Conservation (phyloP, 768 basidiomycete species). For the Amanita jacksonii region DNA sequence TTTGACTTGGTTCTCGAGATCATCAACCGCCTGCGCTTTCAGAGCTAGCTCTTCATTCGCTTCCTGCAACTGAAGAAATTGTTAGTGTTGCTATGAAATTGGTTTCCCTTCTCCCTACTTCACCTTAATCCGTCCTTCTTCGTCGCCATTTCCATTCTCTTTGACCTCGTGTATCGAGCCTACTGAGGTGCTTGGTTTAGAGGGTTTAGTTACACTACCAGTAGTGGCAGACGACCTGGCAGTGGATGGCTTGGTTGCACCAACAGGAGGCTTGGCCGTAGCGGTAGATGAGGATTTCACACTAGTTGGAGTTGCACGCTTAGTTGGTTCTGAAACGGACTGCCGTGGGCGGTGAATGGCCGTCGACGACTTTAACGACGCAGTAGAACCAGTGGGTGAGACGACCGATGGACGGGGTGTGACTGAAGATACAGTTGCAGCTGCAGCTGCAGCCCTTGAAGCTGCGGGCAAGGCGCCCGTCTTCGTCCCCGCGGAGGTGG, state of each 20-base stretch:
- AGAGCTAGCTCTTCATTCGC: constrained; percentile 41
- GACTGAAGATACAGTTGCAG: constrained; percentile 20
- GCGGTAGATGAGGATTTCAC: constrained; percentile 28
- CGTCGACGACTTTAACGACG: constrained; percentile 36
- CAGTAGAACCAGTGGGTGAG: constrained; percentile 45
- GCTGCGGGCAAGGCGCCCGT: constrained; percentile 30
- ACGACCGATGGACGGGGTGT: constrained; percentile 39
- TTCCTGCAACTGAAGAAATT: constrained; percentile 42
- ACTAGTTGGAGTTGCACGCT: constrained; percentile 32
- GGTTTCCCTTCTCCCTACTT: too few relatives aligned
- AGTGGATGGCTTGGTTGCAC: constrained; percentile 21
- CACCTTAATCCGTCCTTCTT: constrained; percentile 20
- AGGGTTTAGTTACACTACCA: constrained; percentile 28
- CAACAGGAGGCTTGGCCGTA: constrained; percentile 23
- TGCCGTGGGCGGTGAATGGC: constrained; percentile 49
- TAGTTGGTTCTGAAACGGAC: constrained; percentile 52
- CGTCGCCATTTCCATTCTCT: constrained; percentile 32
- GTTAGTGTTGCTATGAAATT: too few relatives aligned
- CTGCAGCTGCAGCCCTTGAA: constrained; percentile 24
- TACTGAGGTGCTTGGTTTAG: constrained; percentile 49
- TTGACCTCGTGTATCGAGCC: constrained; percentile 67
- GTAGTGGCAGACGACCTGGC: constrained; percentile 22
- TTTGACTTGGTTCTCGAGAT: constrained; percentile 44
- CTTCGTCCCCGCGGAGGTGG: constrained; percentile 24
- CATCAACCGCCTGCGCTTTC: constrained; percentile 39